A percentile compares a stretch with the other conserved stretches of the same genome.
These are phyloP conservation scores for Zygoascus hellenicus DNA, from an alignment of 1,139 yeast genomes.

Conservation along the genomic window DNA sequence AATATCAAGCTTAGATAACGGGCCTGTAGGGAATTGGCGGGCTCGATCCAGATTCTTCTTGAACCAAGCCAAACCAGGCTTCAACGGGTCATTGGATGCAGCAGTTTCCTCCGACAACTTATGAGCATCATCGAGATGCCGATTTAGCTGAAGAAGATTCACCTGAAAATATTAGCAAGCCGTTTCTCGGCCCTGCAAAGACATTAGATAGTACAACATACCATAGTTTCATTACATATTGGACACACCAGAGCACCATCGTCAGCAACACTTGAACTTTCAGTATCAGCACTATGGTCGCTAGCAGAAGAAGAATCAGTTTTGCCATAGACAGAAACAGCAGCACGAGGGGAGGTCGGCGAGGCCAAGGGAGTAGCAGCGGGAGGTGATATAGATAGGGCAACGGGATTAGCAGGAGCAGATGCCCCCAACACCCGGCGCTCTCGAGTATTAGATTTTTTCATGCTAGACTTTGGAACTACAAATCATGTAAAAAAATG, in stretches of 20 bases:
- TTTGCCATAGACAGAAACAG: slow-evolving; percentile 4
- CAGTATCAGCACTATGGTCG: slow-evolving; percentile 21
- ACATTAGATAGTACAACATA: slow-evolving; percentile 6
- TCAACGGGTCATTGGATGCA: slow-evolving; percentile 34
- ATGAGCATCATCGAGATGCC: slow-evolving; percentile 70
- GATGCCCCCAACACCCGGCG: too few species aligned
- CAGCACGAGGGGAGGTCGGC: neutral
- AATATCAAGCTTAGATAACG: slow-evolving; percentile 32
- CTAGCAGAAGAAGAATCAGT: slow-evolving; percentile 19
- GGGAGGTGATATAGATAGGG: too few species aligned
- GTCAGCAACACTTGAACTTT: slow-evolving; percentile 18
- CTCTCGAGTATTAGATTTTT: too few species aligned
- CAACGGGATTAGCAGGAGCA: too few species aligned
- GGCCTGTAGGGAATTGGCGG: slow-evolving; percentile 27
- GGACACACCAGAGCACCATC: slow-evolving; percentile 47
- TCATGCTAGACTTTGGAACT: too few species aligned
- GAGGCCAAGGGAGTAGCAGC: neutral
- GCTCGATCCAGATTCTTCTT: slow-evolving; percentile 28
- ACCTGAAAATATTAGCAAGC: slow-evolving; percentile 20
- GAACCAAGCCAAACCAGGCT: slow-evolving; percentile 34
- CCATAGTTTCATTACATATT: slow-evolving; percentile 59
- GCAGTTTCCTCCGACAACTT: slow-evolving; percentile 27
- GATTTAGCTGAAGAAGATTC: slow-evolving; percentile 52
- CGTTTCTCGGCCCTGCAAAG: too few species aligned
- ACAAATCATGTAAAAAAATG: too few species aligned